Percentiles rank a stretch among this genome's conserved stretches.
Conservation (phyloP, 257 asterid species). For the Lithospermum erythrorhizon region DNA sequence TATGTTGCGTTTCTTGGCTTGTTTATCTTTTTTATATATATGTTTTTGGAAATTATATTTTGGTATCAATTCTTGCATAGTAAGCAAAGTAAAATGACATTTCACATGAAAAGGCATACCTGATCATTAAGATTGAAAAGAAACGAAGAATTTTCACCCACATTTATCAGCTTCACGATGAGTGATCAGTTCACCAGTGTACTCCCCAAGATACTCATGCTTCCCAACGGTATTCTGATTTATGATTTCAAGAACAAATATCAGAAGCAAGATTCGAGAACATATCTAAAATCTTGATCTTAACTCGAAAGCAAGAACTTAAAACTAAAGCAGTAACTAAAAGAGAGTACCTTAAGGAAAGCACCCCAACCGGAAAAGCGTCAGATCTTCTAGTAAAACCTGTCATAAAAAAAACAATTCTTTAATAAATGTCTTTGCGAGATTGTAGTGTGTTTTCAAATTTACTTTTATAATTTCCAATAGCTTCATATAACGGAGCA, state of each 20-base stretch:
- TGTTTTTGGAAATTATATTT: no score
- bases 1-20: no score
- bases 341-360: slow-evolving; percentile 69
- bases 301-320: no score
- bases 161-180: slow-evolving; percentile 99
- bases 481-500: no score
- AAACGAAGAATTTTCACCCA: slow-evolving; percentile 91
- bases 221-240: slow-evolving; percentile 79
- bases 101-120: slow-evolving; percentile 30
- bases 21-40: no score
- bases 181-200: slow-evolving; percentile 91
- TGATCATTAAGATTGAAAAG: slow-evolving; percentile 82
- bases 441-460: no score
- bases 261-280: no score
- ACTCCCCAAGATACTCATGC: slow-evolving; percentile 94
- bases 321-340: no score
- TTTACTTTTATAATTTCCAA: no score
- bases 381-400: slow-evolving; percentile 91
- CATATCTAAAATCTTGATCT: slow-evolving; percentile 12
- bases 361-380: slow-evolving; percentile 99
- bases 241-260: background rate
- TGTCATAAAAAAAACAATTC: slow-evolving; percentile 11
- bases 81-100: no score
- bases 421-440: no score
- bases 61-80: no score